Evolutionary conservation across 2,329 filamentous ascomycete species (phyloP), one percentile per base, ranked within the genome.

Genomic region (Plenodomus tracheiphilus): DNA sequence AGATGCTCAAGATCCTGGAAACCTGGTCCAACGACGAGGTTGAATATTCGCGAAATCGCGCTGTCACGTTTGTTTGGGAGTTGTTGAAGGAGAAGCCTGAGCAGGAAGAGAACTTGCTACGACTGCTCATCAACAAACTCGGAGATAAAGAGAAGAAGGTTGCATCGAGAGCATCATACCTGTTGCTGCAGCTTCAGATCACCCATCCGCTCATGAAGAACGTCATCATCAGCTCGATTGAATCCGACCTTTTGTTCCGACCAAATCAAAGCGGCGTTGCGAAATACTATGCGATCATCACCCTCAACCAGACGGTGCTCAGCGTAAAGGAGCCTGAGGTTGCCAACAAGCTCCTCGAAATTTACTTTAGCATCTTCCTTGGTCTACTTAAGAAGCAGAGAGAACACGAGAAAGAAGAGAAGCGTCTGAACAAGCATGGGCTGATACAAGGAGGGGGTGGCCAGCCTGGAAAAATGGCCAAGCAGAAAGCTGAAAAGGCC

Each of bases 91-190:
- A 96, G 71, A 99, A 96, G 75, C 93, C 94, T 0, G 94, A 99
- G 73, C 94, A 99, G 69, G 94, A 99, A 73, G 88, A 93, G 46
- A 99, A 99, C 70, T 77, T 99, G 54, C 78, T 99, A 52, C 86
- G 93, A 45, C 78, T 99, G 47, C 77, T 99, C 49, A 91, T 99
- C 60, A 97, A 97, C 78, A 99, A 99, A 74, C 83, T 99, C 20
- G 93, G 95, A 62, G 94, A 99, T 69, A 89, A 88, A 38, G 91
- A 96, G 58, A 91, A 91, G 70, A 99, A 97, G 74, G 95, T 99
- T 63, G 87, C 94, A 1, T 99, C 94, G 3, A 85, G 92, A 51
- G 88, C 93, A 2, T 97, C 94, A 0, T 96, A 96, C 72, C 81
- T 97, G 38, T 79, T 99, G n/a, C 80, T 99, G 43, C 94, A 99